Evolutionary conservation across 202 grass and related monocot genomes (phyloP).

Genomic region (Miscanthus sacchariflorus): DNA sequence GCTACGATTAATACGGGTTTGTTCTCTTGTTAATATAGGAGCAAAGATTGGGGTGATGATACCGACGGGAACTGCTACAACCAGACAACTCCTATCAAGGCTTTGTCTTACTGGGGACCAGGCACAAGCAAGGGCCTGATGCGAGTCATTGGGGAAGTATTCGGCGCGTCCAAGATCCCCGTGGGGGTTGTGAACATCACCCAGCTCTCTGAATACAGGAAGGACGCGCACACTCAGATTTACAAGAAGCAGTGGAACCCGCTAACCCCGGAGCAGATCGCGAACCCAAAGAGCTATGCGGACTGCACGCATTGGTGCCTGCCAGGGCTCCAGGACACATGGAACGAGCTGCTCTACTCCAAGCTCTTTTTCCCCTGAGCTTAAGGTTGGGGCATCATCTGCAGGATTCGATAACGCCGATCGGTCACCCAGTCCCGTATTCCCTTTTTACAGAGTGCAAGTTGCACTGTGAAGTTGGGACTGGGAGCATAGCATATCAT

Average conservation of each 20-base stretch:
- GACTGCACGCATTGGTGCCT: conserved; percentile 98
- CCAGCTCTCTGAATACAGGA: conserved; percentile 92
- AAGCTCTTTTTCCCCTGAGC: conserved; percentile 82
- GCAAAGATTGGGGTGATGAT: conserved; percentile 87
- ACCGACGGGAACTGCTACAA: conserved; percentile 93
- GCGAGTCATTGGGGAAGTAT: conserved; percentile 72
- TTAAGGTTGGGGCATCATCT: background rate
- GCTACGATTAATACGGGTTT: background rate
- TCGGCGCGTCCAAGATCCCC: conserved; percentile 55
- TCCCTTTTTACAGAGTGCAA: background rate
- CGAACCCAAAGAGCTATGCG: conserved; percentile 81
- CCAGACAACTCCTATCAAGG: conserved; percentile 75
- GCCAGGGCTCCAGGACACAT: conserved; percentile 93
- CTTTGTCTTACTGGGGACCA: conserved; percentile 75
- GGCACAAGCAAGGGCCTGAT: conserved; percentile 84
- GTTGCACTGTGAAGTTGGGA: conserved; percentile 16
- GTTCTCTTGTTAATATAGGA: conserved; percentile 54
- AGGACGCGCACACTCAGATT: conserved; percentile 86
- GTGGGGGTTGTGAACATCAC: conserved; percentile 86
- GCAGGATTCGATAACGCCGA: background rate
- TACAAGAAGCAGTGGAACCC: conserved; percentile 82
- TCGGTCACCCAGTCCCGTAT: background rate
- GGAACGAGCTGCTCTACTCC: conserved; percentile 91
- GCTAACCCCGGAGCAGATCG: conserved; percentile 73
- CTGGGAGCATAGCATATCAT: conserved; percentile 20